These are phyloP conservation scores for Lagenaria siceraria DNA, from an alignment of 306 rosid species.

Conservation along the genomic window DNA sequence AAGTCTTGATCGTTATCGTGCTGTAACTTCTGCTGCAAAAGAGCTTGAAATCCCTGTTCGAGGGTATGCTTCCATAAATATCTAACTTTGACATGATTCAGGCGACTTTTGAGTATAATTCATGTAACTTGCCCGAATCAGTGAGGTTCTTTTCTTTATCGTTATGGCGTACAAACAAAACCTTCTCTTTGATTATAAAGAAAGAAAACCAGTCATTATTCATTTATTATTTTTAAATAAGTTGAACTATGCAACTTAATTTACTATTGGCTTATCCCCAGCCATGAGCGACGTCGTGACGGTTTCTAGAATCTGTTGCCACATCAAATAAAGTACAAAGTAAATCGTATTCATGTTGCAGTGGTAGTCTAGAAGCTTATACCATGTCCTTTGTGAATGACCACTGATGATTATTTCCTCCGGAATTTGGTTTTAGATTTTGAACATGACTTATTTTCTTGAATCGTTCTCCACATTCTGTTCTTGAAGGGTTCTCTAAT, in stretches of 20 bases:
- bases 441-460: background rate
- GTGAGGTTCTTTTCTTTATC: background rate
- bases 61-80: constrained; percentile 36
- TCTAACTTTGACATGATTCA: background rate
- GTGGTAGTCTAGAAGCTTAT: background rate
- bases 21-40: constrained; percentile 67
- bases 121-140: background rate
- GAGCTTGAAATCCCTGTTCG: constrained; percentile 70
- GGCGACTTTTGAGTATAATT: background rate
- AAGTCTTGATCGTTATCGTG: constrained; percentile 55
- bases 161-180: background rate
- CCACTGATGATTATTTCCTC: background rate
- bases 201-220: background rate
- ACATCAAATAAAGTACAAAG: background rate
- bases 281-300: background rate
- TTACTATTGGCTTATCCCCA: background rate
- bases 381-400: background rate
- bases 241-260: background rate
- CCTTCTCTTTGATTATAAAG: background rate
- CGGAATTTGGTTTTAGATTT: background rate
- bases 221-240: background rate
- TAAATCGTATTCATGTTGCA: background rate
- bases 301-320: background rate
- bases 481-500: constrained; percentile 1
- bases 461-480: background rate